Base-by-base conservation (phyloP, 371 early-diverging fungal species). In the Mortierella sp. region DNA sequence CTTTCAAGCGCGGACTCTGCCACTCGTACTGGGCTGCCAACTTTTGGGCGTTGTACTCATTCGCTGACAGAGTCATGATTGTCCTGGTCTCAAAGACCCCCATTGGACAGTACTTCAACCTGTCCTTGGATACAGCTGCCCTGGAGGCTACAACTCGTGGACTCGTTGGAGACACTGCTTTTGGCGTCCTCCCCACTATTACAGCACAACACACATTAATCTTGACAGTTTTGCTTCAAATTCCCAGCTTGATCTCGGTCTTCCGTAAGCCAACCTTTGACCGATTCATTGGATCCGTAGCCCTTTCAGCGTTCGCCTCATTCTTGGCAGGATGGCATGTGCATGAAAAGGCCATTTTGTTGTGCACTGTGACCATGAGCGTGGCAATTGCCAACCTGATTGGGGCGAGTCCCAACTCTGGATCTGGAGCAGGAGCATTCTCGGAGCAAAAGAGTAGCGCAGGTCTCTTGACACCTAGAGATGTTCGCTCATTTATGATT, bases 21-120 rank as follows among this genome's bases (percentile, higher is more conserved):
- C 98, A 98, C 83, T 97, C 98, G 6, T 97, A 94, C 83, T 98
- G 99, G 99, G 99, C 99, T 0, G 97, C 98, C 22, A 98, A 98
- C 80, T 91, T 96, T 81, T 98, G 98, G 98, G 97, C 98, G 0
- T 85, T 98, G 58, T 98, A 98, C 83, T 91, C 95, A 5, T 90
- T 92, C 43, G 77, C 86, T 0, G 99, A 98, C 84, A 92, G 97
- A 18, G 73, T 88, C 10, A 84, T 96, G 58, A 89, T 95, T 35
- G n/a, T 71, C 32, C 24, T 83, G 18, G 72, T 45, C 52, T 70
- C 68, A 22, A 83, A 89, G 88, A 83, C 71, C 75, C 83, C 54
- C 84, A 84, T 71, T 59, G 70, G 64, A 64, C 89, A 49, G 83
- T 86, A 69, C 58, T 49, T 75, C 24, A 64, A 81, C 66, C 65